Evolutionary conservation across 1,139 yeast species (phyloP).

Genomic region (Scheffersomyces segobiensis): DNA sequence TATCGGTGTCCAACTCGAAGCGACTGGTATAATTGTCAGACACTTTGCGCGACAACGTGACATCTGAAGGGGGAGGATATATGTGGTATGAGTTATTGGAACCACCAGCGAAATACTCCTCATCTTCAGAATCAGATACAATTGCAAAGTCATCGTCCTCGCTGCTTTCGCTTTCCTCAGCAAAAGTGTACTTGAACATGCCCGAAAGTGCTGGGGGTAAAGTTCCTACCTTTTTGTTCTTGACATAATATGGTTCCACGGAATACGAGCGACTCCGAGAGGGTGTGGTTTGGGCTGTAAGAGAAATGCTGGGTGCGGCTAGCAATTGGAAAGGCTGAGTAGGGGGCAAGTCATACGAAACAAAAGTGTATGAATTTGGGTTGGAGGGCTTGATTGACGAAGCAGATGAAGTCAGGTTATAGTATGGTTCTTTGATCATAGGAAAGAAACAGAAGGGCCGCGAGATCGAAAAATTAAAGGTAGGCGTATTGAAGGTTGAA

Average conservation of each 20-base stretch:
- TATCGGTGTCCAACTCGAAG: neutral
- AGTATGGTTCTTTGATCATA: constrained; percentile 8
- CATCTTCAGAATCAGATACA: constrained; percentile 5
- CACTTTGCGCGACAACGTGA: constrained; percentile 2
- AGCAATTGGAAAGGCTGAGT: neutral
- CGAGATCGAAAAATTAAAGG: neutral
- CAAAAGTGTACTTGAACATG: constrained; percentile 2
- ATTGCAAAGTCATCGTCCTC: constrained; percentile 7
- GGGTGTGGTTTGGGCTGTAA: neutral
- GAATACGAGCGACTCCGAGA: constrained; percentile 2
- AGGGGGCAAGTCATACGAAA: constrained; percentile 2
- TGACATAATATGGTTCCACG: constrained; percentile 7
- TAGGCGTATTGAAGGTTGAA: neutral
- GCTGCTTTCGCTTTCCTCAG: neutral
- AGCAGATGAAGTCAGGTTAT: neutral
- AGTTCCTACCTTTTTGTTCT: constrained; percentile 1
- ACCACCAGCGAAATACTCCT: neutral
- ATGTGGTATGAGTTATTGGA: neutral
- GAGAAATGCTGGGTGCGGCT: constrained; percentile 1
- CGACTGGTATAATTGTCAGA: constrained; percentile 6
- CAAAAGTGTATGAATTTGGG: constrained; percentile 4
- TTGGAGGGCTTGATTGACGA: constrained; percentile 6
- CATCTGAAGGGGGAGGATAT: constrained; percentile 1
- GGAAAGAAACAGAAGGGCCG: neutral
- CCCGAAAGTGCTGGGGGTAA: constrained; percentile 5